Evolutionary conservation across 306 rosid genomes (phyloP), one percentile per base, ranked within the genome.

Genomic region (Crotalaria pallida): DNA sequence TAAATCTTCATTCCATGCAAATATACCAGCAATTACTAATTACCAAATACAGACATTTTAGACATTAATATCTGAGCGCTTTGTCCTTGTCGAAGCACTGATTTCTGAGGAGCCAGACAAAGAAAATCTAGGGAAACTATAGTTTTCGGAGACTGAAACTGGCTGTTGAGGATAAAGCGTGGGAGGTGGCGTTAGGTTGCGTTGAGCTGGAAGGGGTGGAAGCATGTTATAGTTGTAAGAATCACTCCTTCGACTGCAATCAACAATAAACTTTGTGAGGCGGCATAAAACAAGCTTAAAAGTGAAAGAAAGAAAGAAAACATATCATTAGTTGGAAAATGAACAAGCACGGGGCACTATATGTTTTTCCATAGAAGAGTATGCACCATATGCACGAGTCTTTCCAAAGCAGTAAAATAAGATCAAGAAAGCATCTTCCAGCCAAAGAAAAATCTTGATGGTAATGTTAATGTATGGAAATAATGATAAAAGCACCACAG

Each of bases 131-230:
- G 99, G 91, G 71, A 83, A 85, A 81, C 80, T 80, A 81, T 79
- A 82, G 81, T 77, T 86, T 82, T 87, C 89, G 12, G 96, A 80
- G 58, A 83, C 95, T 5, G 83, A 77, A 81, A 95, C 96, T 15
- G 99, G 99, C 70, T 89, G 97, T 81, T 95, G 99, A 58, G 99
- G 99, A 84, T 95, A 95, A 16, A 95, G 96, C 0, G 99, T 95
- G 22, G 97, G 97, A 3, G 99, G 99, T 21, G 97, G 97, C 0
- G 96, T 89, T 76, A 91, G 87, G 82, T 91, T 95, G 77, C 91
- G 87, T 51, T 95, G 99, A 10, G 96, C 99, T 15, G 99, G 99
- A 79, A 91, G 96, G 2, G 99, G 96, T 16, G 99, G 97, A 78
- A 87, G 87, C 77, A 66, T 68, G 80, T 89, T 84, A 82, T 86